Conservation (phyloP, 2,329 filamentous ascomycete genomes). For the Paracorniculantispora psalliotae region DNA sequence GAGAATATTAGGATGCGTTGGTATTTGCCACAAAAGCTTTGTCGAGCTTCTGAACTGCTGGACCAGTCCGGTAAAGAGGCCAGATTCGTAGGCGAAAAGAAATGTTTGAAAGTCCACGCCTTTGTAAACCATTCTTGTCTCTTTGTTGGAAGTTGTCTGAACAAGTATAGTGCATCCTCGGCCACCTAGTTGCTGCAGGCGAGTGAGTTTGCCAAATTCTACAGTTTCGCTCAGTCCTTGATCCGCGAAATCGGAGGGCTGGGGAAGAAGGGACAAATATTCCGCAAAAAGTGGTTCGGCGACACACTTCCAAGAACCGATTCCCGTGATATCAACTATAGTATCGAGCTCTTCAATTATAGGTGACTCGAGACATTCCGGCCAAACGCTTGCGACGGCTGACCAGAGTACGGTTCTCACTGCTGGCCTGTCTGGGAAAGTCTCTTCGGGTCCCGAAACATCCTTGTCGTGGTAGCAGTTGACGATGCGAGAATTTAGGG, state of each 20-base stretch:
- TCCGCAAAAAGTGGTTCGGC: background rate
- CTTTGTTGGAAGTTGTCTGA: background rate
- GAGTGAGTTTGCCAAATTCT: background rate
- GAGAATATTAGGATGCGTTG: conserved; percentile 19
- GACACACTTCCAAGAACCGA: background rate
- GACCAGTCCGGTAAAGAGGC: background rate
- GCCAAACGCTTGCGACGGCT: background rate
- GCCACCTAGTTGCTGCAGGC: background rate
- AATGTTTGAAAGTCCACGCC: conserved; percentile 15
- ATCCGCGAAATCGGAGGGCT: background rate
- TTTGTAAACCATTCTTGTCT: conserved; percentile 15
- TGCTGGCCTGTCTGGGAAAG: background rate
- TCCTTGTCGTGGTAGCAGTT: background rate
- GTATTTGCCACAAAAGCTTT: conserved; percentile 18
- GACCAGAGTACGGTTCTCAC: background rate
- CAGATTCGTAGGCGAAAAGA: background rate
- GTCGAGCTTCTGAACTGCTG: conserved; percentile 8
- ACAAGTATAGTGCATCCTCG: background rate
- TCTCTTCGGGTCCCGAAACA: background rate
- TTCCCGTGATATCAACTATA: background rate
- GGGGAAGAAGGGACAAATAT: background rate
- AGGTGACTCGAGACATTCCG: background rate
- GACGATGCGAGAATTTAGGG: background rate
- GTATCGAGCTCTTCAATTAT: background rate
- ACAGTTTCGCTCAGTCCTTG: background rate